A percentile compares a stretch with the other conserved stretches of the same genome.
These are phyloP conservation scores for Euphorbia peplus DNA, from an alignment of 345 rosid genomes.

Conservation along the genomic window DNA sequence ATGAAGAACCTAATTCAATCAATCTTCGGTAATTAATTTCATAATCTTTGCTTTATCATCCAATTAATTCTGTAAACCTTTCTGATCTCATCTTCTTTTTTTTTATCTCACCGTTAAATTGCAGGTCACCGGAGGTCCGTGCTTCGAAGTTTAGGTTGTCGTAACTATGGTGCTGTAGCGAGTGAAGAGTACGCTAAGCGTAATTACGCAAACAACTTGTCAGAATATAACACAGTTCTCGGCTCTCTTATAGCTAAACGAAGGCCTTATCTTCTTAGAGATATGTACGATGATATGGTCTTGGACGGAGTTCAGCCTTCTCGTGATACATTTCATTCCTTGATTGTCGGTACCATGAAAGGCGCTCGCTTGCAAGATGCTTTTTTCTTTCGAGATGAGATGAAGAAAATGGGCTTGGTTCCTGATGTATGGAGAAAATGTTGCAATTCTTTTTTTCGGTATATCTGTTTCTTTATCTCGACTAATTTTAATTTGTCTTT, in stretches of 20 bases:
- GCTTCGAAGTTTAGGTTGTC: slow-evolving; percentile 45
- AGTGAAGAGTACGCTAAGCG: slow-evolving; percentile 54
- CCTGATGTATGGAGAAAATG: slow-evolving; percentile 96
- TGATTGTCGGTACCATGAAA: slow-evolving; percentile 84
- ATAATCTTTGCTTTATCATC: background rate
- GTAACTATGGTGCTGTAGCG: slow-evolving; percentile 47
- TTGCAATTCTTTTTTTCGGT: no score
- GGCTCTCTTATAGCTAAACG: slow-evolving; percentile 58
- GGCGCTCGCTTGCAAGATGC: slow-evolving; percentile 83
- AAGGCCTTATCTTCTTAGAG: slow-evolving; percentile 70
- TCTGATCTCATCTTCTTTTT: no score
- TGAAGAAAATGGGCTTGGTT: slow-evolving; percentile 83
- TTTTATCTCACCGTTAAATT: background rate
- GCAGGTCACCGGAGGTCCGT: slow-evolving; percentile 44
- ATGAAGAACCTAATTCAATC: slow-evolving; percentile 14
- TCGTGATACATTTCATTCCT: slow-evolving; percentile 66
- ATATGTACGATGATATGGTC: slow-evolving; percentile 86
- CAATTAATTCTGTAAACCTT: background rate
- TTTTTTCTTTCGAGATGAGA: slow-evolving; percentile 77
- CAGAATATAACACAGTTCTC: slow-evolving; percentile 77
- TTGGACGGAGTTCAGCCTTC: slow-evolving; percentile 90
- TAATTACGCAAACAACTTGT: slow-evolving; percentile 66
- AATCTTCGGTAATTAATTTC: slow-evolving; percentile 5
- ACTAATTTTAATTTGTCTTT: background rate
- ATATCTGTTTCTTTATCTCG: background rate